Base-by-base conservation (phyloP, 306 rosid species). In the Gastrolobium villosum region DNA sequence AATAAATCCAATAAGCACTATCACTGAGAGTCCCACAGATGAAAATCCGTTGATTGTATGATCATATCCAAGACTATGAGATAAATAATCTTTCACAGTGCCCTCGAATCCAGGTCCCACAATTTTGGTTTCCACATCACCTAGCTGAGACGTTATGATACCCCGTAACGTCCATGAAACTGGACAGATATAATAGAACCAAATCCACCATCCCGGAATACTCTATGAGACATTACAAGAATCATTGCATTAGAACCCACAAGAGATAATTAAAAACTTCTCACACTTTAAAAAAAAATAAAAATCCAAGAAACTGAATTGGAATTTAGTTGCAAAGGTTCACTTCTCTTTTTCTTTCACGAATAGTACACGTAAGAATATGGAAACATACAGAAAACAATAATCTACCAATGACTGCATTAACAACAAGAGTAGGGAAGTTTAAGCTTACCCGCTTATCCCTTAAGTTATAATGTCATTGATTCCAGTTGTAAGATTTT, bases 111-210 rank as follows among this genome's bases (percentile, higher is more conserved):
- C 96, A 49, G 90, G 92, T 77, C 88, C 99, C 5, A 72, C 80
- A 31, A 92, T 78, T 50, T 0, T 65, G 67, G 86, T 83, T 39
- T 91, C 91, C 39, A 91, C 90, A 49, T 95, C 97, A 34, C 99
- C 99, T 7, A 95, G 93, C 86, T 95, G 99, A 49, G 99, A 95
- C 11, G 88, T 88, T 69, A 95, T 76, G 35, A 95, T 82, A 6
- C 99, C 99, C 48, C 90, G 85, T 32, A 95, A 82, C 26, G 99
- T 95, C 99, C 99, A 95, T 59, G 96, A 82, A 83, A 95, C 83
- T 1, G 98, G 99, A 78, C 88, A 89, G 40, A 95, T 86, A 80
- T 95, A 91, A 73, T 95, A 92, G 86, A 91, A 91, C 99, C 99
- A 95, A 46, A 92, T 63, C 99, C 99, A 92, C 97, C 97, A 91